Percentiles rank a stretch among this genome's conserved stretches.
Conservation (phyloP, 192 early-diverging fungal genomes). For the Gryganskiella cystojenkinii region DNA sequence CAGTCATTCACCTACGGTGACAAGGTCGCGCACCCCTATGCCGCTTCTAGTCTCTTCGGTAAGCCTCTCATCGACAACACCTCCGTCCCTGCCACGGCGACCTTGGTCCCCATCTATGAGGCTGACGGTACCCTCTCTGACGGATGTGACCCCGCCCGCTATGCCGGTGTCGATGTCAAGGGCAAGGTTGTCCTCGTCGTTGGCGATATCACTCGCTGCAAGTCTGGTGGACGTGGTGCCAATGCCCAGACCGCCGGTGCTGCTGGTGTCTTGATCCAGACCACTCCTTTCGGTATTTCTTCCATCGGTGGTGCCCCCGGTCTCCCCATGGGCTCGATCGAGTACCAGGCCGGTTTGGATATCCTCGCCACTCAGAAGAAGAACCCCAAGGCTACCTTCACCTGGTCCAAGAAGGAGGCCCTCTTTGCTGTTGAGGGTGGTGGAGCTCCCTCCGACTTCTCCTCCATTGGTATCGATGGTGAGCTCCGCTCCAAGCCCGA, state of each 20-base stretch:
- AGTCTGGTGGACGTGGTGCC: not conserved
- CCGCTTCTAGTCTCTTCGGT: too few species aligned
- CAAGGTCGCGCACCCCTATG: too few species aligned
- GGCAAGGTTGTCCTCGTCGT: not conserved
- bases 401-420: not conserved
- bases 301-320: not conserved
- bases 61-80: too few species aligned
- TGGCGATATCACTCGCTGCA: not conserved
- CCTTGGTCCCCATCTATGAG: not conserved
- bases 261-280: not conserved
- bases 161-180: not conserved
- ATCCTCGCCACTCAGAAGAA: slow-evolving; percentile 49
- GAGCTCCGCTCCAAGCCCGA: slow-evolving; percentile 50
- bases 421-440: not conserved
- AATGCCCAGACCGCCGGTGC: not conserved
- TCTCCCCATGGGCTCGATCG: slow-evolving; percentile 18
- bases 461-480: slow-evolving; percentile 63
- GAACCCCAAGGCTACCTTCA: slow-evolving; percentile 43
- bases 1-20: too few species aligned
- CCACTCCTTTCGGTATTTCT: not conserved
- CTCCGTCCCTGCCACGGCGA: slow-evolving; percentile 3
- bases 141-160: not conserved
- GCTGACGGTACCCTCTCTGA: not conserved
- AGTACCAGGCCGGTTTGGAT: slow-evolving; percentile 45
- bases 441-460: slow-evolving; percentile 63